Evolutionary conservation across 768 basidiomycete species (phyloP), one percentile per base, ranked within the genome.

Genomic region (Lactifluus subvellereus): DNA sequence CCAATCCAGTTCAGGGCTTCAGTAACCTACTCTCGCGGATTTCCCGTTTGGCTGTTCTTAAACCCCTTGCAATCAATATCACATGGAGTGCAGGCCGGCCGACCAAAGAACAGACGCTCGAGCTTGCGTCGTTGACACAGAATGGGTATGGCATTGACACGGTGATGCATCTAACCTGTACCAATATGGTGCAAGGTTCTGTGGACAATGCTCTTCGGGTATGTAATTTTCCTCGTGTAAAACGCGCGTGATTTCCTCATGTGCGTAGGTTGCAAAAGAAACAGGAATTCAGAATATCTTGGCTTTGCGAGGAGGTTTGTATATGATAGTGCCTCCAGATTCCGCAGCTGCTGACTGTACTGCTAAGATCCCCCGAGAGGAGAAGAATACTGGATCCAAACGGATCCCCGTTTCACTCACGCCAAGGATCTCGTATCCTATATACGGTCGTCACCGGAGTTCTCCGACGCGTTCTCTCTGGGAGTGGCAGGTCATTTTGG

Each of bases 81-180:
- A 98, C 97, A 69, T 98, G 97, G 97, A 97, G 97, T 49, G 96
- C 97, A 0, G 96, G 97, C 10, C 96, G 97, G 2, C 85, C 86
- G 7, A 98, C 96, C 0, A 92, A 84, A 68, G 90, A 94, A 38
- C 82, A 89, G 37, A 91, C 86, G 71, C 77, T 99, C 45, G 94
- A 95, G 67, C 82, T 99, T 2, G 95, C 94, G 0, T 83, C 82
- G 11, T 74, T 92, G 59, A 84, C 84, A 1, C 91, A 94, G 72
- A 76, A 78, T 18, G 83, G 86, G 59, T 82, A 91, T 73, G 85
- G 82, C 1, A 76, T 95, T 49, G 91, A 97, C 68, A 94, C 93
- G 1, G 83, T 97, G 64, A 78, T 99, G 72, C 97, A 99, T 77
- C 74, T 99, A 67, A 98, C 96, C 7, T 98, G 96, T 77, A 98